Evolutionary conservation across 768 basidiomycete genomes (phyloP), one percentile per base, ranked within the genome.

Genomic region (Lyophyllum shimeji): DNA sequence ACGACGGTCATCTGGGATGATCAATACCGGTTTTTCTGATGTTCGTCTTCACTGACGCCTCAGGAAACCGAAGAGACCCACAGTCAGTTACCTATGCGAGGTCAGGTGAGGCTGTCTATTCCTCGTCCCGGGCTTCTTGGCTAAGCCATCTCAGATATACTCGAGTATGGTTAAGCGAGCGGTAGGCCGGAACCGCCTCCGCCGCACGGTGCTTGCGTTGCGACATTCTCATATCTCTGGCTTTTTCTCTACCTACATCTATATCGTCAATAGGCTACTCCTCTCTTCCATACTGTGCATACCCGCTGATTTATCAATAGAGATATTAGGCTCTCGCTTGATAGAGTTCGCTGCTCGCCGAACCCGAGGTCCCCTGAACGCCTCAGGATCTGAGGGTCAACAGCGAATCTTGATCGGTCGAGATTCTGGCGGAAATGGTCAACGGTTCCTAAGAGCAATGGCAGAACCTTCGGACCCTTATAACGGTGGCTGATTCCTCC

Each of bases 391-490:
- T 29, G 46, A 46, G 46, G 46, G 25, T 29, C 33, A 34, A 21
- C 39, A 29, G 18, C 20, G 17, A 1, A n/a, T 50, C 33, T 47
- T 46, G 50, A 61, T 61, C 53, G 50, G 43, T n/a, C 47, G 37
- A 20, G 24, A 58, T 58, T 50, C 49, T 46, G 29, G 54, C 57
- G 43, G 50, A 58, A 52, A 54, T 60, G 55, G 39, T 37, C 23
- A 21, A 18, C 24, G 7, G 3, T 20, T 50, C 24, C 13, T 12
- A 40, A 6, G 9, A 23, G 20, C 37, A 42, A 24, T 44, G 50
- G 46, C 23, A 46, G 43, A 53, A 53, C n/a, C 43, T 58, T 58
- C 43, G 29, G 46, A 53, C 57, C 57, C 46, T 58, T 24, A 23
- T 53, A 53, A 24, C 25, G 11, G 27, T 27, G 5, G 2, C 48